A percentile compares a stretch with the other conserved stretches of the same genome.
Evolutionary conservation across 768 basidiomycete species (phyloP).

Genomic region (Kwoniella shandongensis): DNA sequence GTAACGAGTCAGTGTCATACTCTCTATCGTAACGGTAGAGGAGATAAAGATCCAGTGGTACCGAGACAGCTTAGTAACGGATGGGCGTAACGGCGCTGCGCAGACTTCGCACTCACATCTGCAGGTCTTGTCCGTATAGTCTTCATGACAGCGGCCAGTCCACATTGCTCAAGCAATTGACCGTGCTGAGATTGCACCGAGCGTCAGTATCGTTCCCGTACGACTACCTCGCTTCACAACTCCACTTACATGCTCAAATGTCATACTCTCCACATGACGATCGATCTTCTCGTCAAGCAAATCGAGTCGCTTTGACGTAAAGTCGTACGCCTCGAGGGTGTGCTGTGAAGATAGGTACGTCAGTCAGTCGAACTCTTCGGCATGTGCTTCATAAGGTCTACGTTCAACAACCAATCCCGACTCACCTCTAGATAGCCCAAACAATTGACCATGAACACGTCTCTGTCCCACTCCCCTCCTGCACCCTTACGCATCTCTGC

Average conservation of each 20-base stretch:
- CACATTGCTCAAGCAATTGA: constrained; percentile 55
- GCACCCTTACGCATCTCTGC: constrained; percentile 57
- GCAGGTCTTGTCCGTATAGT: constrained; percentile 52
- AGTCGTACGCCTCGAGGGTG: constrained; percentile 46
- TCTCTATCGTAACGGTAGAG: too few species aligned
- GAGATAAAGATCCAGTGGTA: too few species aligned
- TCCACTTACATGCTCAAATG: constrained; percentile 75
- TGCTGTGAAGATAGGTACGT: constrained; percentile 30
- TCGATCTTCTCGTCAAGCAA: constrained; percentile 66
- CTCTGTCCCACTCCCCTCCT: constrained; percentile 74
- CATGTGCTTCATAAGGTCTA: not conserved
- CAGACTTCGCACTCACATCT: constrained; percentile 53
- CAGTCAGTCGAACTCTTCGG: too few species aligned
- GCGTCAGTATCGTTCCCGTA: too few species aligned
- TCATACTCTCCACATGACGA: constrained; percentile 64
- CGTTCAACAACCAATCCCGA: constrained; percentile 1
- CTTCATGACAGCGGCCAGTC: constrained; percentile 54
- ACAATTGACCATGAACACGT: constrained; percentile 83
- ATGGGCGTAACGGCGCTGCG: too few species aligned
- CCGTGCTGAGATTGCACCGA: constrained; percentile 46
- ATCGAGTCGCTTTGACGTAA: constrained; percentile 56
- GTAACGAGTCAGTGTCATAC: not conserved
- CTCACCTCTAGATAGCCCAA: constrained; percentile 75
- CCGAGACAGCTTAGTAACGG: too few species aligned
- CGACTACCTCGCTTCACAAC: not conserved